A percentile compares a stretch with the other conserved stretches of the same genome.
phyloP scores from a whole-genome alignment of 495 filamentous ascomycete genomes.

The Penicillium bovifimosum region DNA sequence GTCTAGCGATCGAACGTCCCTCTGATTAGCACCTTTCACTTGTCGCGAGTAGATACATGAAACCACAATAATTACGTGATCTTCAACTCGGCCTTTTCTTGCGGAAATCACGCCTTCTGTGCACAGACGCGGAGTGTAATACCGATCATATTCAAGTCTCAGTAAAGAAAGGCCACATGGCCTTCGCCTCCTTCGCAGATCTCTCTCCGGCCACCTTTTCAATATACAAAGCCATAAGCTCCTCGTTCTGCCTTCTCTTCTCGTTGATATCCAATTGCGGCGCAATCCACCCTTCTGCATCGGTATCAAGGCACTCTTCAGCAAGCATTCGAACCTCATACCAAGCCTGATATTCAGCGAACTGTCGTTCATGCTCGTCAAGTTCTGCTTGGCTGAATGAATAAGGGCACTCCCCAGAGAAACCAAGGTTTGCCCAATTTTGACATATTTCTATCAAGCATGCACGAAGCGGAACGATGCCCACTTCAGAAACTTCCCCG shows the following conservation, averaged over 20 bases:
- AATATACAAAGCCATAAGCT: constrained; percentile 26
- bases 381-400: constrained; percentile 27
- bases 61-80: too few species aligned
- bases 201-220: constrained; percentile 22
- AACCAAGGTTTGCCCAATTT: constrained; percentile 27
- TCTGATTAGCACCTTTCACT: too few species aligned
- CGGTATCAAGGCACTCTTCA: constrained; percentile 31
- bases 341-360: constrained; percentile 27
- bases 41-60: too few species aligned
- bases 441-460: constrained; percentile 32
- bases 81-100: too few species aligned
- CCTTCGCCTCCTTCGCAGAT: constrained; percentile 23
- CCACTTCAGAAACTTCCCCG: constrained; percentile 28
- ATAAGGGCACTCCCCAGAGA: constrained; percentile 25
- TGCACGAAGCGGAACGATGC: constrained; percentile 29
- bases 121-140: too few species aligned
- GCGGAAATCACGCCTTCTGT: too few species aligned
- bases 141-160: too few species aligned
- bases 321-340: constrained; percentile 26
- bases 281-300: constrained; percentile 35
- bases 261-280: constrained; percentile 28
- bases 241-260: constrained; percentile 24
- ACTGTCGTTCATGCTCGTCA: constrained; percentile 20
- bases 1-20: too few species aligned
- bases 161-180: constrained; percentile 36